Evolutionary conservation across 371 early-diverging fungal species (phyloP), one percentile per base, ranked within the genome.

Genomic region (Basidiobolus heterosporus): DNA sequence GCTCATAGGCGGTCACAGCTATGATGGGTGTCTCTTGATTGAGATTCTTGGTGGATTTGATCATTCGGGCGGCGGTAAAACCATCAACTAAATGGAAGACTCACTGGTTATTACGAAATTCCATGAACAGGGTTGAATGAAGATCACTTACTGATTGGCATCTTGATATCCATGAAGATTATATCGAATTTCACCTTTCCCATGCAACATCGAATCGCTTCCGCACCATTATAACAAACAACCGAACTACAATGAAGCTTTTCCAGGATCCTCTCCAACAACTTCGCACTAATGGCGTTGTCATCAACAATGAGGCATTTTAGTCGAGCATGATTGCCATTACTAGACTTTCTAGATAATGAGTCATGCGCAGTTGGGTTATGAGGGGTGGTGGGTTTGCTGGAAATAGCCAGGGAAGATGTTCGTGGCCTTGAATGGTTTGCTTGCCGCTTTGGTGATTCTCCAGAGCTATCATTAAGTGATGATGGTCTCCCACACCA

Each of bases 161-260:
- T 88, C 7, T 80, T 67, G n/a, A 86, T 79, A 50, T 88, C 90
- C 84, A 90, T 83, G 49, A 94, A 88, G 24, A 94, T 88, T 19
- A 89, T 68, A 50, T 90, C 90, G 64, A 85, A 94, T 53, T 72
- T 77, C 18, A 87, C 78, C 43, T 80, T 76, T 0, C 86, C 86
- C 79, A 91, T 82, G 1, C 87, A 86, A 47, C 75, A 78, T 35
- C 87, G 80, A 49, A 91, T 73, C 0, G 88, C 90, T 56, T 90
- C 91, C 3, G 86, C 89, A 6, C 92, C 95, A 46, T 88, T 91
- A 20, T 79, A 69, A 22, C 86, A 86, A 40, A 82, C 69, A 1
- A 85, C 77, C 50, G 87, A 86, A 11, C 80, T 71, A 49, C 85
- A 78, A 40, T 82, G 72, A 8, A 88, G 54, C 24, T 72, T 67